Base-by-base conservation (phyloP, 352 stramenopile species). In the Pythium brassicae region DNA sequence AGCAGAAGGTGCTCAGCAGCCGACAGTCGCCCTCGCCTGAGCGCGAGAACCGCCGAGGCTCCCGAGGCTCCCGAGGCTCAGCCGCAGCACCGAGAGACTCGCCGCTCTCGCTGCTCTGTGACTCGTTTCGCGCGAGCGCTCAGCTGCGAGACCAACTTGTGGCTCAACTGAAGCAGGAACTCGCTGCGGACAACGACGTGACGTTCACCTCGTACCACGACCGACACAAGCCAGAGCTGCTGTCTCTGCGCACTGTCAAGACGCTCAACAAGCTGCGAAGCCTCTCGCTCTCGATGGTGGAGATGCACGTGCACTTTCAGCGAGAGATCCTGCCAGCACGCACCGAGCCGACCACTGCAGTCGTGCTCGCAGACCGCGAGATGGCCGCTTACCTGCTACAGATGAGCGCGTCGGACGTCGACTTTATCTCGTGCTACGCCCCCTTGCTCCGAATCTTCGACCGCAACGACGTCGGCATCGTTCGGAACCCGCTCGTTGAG, bases 401-500 rank as follows among this genome's bases (percentile, higher is more conserved):
- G 23, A 72, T 90, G 52, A 55, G 64, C 20, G 63, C 72, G 1
- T 77, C 67, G 4, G 77, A 90, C 43, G 65, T 66, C 23, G 72
- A 90, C 48, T 81, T 71, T 19, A 39, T 90, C 19, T 50, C 65
- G 2, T 63, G 50, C 27, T 83, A 58, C 7, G 57, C 72, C 3
- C 50, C 61, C 5, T 47, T 88, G 6, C 57, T 70, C 26, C 62
- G 57, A 4, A 68, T 75, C 35, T 77, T 87, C 32, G 71, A 87
- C 26, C 55, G 66, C n/a, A 68, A 74, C 19, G 63, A 74, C 12
- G 71, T 76, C 9, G 70, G 60, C 27, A 65, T 86, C 42, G 44
- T 71, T 10, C 70, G 80, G 15, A 90, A 90, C 42, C 80, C 80
- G 27, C 66, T 90, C 17, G 49, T 87, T 7, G 80, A 90, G 37